Evolutionary conservation across 2,329 filamentous ascomycete genomes (phyloP).

Genomic region (Aureobasidium musti): DNA sequence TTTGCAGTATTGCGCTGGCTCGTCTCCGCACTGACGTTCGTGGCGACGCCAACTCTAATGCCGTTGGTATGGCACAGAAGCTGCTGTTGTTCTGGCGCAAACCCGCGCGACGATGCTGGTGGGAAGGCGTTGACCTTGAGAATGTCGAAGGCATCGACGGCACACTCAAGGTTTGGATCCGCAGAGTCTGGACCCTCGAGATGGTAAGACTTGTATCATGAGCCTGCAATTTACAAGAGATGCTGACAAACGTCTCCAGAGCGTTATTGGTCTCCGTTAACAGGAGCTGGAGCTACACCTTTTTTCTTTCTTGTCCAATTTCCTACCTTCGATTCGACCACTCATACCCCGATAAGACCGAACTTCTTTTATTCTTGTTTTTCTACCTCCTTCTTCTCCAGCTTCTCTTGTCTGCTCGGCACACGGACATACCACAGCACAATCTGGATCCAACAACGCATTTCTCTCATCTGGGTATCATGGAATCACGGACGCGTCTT

Average conservation of each 20-base stretch:
- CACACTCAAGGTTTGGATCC: conserved; percentile 95
- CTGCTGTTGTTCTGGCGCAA: conserved; percentile 97
- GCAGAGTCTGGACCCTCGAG: conserved; percentile 96
- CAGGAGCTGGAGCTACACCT: neutral
- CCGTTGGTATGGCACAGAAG: conserved; percentile 98
- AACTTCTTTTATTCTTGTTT: conserved; percentile 23
- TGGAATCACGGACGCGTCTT: conserved; percentile 19
- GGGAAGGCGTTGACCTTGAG: conserved; percentile 93
- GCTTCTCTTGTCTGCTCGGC: neutral
- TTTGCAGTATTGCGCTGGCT: conserved; percentile 92
- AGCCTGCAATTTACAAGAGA: neutral
- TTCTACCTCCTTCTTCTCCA: neutral
- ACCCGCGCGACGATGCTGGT: conserved; percentile 95
- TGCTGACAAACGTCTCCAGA: conserved; percentile 29
- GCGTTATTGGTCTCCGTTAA: conserved; percentile 36
- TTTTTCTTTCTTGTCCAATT: neutral
- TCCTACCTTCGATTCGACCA: conserved; percentile 25
- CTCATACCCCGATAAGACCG: conserved; percentile 26
- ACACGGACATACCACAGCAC: neutral
- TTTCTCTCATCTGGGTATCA: conserved; percentile 18
- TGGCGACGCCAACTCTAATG: conserved; percentile 66
- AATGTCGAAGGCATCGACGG: conserved; percentile 88
- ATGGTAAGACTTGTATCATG: conserved; percentile 60
- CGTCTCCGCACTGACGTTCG: conserved; percentile 86
- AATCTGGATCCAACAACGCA: conserved; percentile 12